Percentiles rank a stretch among this genome's conserved stretches.
These are phyloP conservation scores for Neopestalotiopsis rosae DNA, from an alignment of 2,329 filamentous ascomycete species.

Conservation along the genomic window DNA sequence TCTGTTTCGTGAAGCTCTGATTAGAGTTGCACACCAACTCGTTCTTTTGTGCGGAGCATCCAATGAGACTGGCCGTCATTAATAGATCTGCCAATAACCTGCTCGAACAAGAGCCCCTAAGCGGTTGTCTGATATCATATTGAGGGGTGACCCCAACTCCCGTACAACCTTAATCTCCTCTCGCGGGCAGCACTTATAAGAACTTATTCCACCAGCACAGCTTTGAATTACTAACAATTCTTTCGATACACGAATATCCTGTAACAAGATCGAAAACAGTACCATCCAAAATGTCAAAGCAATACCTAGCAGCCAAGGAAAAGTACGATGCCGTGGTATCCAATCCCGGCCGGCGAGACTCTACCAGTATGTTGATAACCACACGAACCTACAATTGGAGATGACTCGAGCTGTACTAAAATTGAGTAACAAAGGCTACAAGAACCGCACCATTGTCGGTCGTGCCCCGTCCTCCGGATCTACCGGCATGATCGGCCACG, in stretches of 20 bases:
- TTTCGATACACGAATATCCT: too few species aligned
- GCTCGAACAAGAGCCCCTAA: neutral
- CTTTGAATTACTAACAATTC: too few species aligned
- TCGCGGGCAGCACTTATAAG: neutral
- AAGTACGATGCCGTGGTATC: conserved; percentile 39
- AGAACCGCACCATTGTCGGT: conserved; percentile 33
- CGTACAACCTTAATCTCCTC: conserved; percentile 3
- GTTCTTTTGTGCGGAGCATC: neutral
- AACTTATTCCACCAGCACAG: neutral
- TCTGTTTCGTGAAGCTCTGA: neutral
- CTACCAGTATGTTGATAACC: conserved; percentile 31
- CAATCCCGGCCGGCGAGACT: conserved; percentile 37
- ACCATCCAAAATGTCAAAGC: conserved; percentile 33
- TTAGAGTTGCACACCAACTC: neutral
- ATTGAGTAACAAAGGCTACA: conserved; percentile 29
- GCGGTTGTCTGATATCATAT: conserved; percentile 13
- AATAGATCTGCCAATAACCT: neutral
- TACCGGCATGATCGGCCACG: conserved; percentile 30
- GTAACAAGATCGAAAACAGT: neutral
- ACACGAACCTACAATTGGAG: too few species aligned
- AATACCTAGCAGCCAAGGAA: conserved; percentile 36
- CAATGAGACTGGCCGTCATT: neutral
- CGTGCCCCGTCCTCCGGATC: conserved; percentile 34
- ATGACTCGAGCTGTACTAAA: neutral
- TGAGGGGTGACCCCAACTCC: conserved; percentile 7